These are phyloP conservation scores for Pseudozyma hubeiensis DNA, from an alignment of 1,284 basidiomycete species.

Conservation along the genomic window DNA sequence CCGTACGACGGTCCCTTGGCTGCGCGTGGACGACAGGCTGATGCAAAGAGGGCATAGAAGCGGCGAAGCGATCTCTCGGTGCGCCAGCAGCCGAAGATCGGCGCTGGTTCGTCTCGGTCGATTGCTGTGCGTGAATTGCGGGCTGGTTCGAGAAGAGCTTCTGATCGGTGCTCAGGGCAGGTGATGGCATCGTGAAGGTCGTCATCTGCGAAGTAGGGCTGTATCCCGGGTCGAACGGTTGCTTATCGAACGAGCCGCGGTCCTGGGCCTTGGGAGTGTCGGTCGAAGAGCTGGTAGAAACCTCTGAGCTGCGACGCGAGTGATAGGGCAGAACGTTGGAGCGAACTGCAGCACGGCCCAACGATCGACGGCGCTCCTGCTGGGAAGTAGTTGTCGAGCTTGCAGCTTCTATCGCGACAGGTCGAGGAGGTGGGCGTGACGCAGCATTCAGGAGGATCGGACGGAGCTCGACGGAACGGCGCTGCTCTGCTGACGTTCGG, in stretches of 20 bases:
- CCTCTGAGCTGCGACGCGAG: slow-evolving; percentile 34
- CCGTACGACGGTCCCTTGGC: neutral
- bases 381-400: neutral
- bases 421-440: slow-evolving; percentile 12
- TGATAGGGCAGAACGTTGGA: slow-evolving; percentile 43
- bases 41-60: slow-evolving; percentile 33
- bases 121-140: neutral
- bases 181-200: slow-evolving; percentile 42
- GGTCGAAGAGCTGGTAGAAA: slow-evolving; percentile 29
- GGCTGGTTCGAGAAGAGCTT: slow-evolving; percentile 8
- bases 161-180: slow-evolving; percentile 15
- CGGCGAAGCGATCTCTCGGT: slow-evolving; percentile 24
- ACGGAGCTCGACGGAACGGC: slow-evolving; percentile 36
- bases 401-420: neutral
- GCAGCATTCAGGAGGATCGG: slow-evolving; percentile 41
- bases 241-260: slow-evolving; percentile 30
- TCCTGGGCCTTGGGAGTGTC: slow-evolving; percentile 15
- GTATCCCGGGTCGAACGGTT: slow-evolving; percentile 18
- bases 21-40: neutral
- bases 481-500: slow-evolving; percentile 31
- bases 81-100: slow-evolving; percentile 6
- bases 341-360: slow-evolving; percentile 25
- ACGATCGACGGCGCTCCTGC: slow-evolving; percentile 25
- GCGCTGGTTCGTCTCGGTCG: slow-evolving; percentile 2
- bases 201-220: slow-evolving; percentile 40